Percentiles rank a stretch among this genome's conserved stretches.
phyloP scores from a whole-genome alignment of 169 alveolate genomes.

The Cyclospora cayetanensis region DNA sequence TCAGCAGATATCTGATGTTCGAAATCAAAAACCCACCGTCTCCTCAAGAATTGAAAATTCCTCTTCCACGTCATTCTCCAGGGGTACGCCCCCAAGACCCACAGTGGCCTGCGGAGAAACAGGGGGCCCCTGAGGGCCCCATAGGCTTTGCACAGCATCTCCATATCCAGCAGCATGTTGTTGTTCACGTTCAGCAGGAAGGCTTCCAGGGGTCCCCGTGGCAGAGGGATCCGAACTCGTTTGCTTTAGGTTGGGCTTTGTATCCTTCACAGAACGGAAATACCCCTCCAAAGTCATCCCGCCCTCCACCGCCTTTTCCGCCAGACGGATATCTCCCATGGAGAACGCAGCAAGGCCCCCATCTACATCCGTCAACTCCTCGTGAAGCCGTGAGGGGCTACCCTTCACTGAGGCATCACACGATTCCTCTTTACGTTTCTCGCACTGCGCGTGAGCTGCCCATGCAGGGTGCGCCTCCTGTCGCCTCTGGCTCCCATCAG shows the following conservation, averaged over 20 bases:
- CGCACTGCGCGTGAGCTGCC: neutral
- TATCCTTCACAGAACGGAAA: neutral
- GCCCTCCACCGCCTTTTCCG: slow-evolving; percentile 23
- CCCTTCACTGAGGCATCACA: neutral
- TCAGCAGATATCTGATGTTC: too few species aligned
- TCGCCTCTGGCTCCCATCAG: neutral
- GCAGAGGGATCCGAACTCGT: neutral
- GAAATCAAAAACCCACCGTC: neutral
- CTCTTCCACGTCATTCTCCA: slow-evolving; percentile 20
- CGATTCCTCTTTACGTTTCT: neutral
- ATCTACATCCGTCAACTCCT: neutral
- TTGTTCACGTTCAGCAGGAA: neutral
- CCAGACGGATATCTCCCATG: slow-evolving; percentile 36
- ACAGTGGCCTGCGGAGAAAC: neutral
- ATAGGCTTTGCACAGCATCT: neutral
- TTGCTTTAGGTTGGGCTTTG: neutral
- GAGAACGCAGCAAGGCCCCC: neutral
- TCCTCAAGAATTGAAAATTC: slow-evolving; percentile 16
- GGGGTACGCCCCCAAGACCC: slow-evolving; percentile 27
- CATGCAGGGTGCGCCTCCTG: neutral
- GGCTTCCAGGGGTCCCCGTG: neutral
- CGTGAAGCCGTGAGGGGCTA: neutral
- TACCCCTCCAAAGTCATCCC: neutral
- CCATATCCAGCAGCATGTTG: too few species aligned
- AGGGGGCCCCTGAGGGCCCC: neutral